phyloP scores from a whole-genome alignment of 768 basidiomycete species.

The Hemileccinum rubropunctum region DNA sequence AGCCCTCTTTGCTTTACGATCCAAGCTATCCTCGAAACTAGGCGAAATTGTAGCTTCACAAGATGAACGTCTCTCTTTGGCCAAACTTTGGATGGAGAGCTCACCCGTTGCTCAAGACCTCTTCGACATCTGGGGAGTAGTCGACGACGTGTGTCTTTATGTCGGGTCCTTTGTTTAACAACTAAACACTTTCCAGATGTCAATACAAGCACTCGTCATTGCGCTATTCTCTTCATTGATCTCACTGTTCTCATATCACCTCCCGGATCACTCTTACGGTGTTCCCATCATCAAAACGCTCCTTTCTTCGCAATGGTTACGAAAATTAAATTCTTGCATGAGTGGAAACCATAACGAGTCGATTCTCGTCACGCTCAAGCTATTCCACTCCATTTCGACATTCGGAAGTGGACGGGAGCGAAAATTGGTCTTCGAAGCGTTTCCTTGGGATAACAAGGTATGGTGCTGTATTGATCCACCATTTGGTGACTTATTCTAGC shows the following conservation, averaged over 20 bases:
- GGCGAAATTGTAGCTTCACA: constrained; percentile 50
- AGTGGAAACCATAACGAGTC: constrained; percentile 62
- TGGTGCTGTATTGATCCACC: neutral
- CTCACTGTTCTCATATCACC: constrained; percentile 62
- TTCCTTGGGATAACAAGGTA: constrained; percentile 81
- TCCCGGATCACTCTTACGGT: constrained; percentile 62
- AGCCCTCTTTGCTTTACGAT: constrained; percentile 56
- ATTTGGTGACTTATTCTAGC: neutral
- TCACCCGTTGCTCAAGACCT: constrained; percentile 57
- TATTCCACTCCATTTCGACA: constrained; percentile 57
- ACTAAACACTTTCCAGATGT: constrained; percentile 32
- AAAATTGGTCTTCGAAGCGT: constrained; percentile 59
- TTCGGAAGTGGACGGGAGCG: constrained; percentile 69
- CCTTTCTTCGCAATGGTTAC: constrained; percentile 52
- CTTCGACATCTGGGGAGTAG: constrained; percentile 59
- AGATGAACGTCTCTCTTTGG: constrained; percentile 60
- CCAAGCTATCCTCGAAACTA: constrained; percentile 47
- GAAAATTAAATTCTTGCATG: constrained; percentile 60
- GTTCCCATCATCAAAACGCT: constrained; percentile 59
- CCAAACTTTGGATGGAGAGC: constrained; percentile 59
- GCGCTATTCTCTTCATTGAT: constrained; percentile 61
- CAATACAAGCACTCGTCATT: constrained; percentile 42
- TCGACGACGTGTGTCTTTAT: constrained; percentile 43
- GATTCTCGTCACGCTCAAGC: constrained; percentile 60
- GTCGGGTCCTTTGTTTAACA: neutral